A percentile compares a stretch with the other conserved stretches of the same genome.
Conservation (phyloP, 192 early-diverging fungal genomes). For the Rhizophagus clarus region DNA sequence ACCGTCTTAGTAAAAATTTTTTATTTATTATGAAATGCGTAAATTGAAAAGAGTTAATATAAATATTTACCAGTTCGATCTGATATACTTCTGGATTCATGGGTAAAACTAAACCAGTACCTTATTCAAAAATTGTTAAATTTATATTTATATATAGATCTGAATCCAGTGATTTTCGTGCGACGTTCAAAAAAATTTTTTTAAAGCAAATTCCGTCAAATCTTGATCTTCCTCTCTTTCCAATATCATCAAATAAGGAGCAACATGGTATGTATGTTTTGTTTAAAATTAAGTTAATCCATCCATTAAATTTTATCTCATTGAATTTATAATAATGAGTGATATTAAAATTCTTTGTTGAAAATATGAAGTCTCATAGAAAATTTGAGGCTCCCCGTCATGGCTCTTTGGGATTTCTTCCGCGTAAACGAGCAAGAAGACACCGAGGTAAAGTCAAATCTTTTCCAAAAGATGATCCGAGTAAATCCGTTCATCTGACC, state of each 20-base stretch:
- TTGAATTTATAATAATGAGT: neutral
- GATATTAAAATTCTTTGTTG: neutral
- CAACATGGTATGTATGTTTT: neutral
- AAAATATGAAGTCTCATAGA: slow-evolving; percentile 70
- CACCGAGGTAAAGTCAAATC: slow-evolving; percentile 98
- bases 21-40: neutral
- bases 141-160: too few relatives aligned
- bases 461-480: slow-evolving; percentile 97
- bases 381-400: slow-evolving; percentile 99
- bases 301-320: neutral
- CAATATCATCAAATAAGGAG: neutral
- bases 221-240: neutral
- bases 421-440: slow-evolving; percentile 88
- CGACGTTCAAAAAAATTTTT: neutral
- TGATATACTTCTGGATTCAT: slow-evolving; percentile 34
- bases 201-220: neutral
- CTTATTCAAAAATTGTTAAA: too few relatives aligned
- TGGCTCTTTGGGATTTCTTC: slow-evolving; percentile 78
- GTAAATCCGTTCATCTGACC: slow-evolving; percentile 95
- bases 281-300: neutral
- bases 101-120: too few relatives aligned
- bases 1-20: slow-evolving; percentile 31
- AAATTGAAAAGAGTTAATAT: neutral
- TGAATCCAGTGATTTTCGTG: neutral
- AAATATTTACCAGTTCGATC: slow-evolving; percentile 42